Evolutionary conservation across 306 rosid species (phyloP).

Genomic region (Vigna nakashimae): DNA sequence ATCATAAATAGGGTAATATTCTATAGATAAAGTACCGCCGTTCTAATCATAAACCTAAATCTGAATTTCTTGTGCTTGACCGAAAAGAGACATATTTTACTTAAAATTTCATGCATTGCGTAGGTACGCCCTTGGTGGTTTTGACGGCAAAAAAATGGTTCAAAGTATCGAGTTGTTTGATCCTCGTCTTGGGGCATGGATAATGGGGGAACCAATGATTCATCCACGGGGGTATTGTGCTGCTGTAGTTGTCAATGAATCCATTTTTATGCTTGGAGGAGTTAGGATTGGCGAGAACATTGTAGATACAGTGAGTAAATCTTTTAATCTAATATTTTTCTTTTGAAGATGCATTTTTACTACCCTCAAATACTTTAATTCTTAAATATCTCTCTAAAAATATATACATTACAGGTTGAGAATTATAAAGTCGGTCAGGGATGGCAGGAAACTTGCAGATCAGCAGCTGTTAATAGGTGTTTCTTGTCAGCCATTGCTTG

Average conservation of each 20-base stretch:
- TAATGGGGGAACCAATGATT: slow-evolving; percentile 68
- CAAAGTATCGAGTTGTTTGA: slow-evolving; percentile 80
- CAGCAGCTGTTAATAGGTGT: slow-evolving; percentile 58
- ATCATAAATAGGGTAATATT: slow-evolving; percentile 17
- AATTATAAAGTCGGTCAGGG: slow-evolving; percentile 68
- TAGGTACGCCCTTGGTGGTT: slow-evolving; percentile 82
- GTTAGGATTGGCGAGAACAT: slow-evolving; percentile 45
- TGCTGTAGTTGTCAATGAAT: slow-evolving; percentile 67
- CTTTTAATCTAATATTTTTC: neutral
- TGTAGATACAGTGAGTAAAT: slow-evolving; percentile 59
- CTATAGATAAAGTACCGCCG: neutral
- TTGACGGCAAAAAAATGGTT: slow-evolving; percentile 65
- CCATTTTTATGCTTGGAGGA: slow-evolving; percentile 77
- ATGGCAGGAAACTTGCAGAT: slow-evolving; percentile 60
- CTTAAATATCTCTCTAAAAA: neutral
- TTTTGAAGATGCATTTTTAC: slow-evolving; percentile 2
- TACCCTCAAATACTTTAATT: slow-evolving; percentile 1
- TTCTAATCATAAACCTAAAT: slow-evolving; percentile 17
- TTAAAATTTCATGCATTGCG: slow-evolving; percentile 29
- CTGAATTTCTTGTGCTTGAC: neutral
- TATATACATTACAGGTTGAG: slow-evolving; percentile 65
- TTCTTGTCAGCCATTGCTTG: slow-evolving; percentile 63
- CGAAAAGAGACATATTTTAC: neutral
- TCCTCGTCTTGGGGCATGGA: slow-evolving; percentile 80
- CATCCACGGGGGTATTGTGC: slow-evolving; percentile 68